Base-by-base conservation (phyloP, 306 rosid species). In the Leucaena leucocephala region DNA sequence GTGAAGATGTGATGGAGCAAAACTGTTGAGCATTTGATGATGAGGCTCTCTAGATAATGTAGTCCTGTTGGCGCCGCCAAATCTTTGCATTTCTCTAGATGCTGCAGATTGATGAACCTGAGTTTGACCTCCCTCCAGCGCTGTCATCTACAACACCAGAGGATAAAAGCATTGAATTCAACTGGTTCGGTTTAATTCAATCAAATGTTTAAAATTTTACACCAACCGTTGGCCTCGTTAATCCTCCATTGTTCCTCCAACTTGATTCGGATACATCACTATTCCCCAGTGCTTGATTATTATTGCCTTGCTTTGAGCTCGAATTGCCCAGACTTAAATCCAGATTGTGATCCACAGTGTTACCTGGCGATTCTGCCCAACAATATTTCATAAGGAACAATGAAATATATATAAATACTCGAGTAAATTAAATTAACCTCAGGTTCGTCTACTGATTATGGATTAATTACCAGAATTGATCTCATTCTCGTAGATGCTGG, bases 401-500 rank as follows among this genome's bases (percentile, higher is more conserved):
- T 48, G 17, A 27, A 27, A 19, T 5, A 66, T 79, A 42, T 19
- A 67, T 16, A 68, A 14, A 50, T 5, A 50, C 3, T 6, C 27
- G 27, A 17, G 0, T 0, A 7, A 10, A 35, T 19, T 11, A 5
- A 13, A 2, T 11, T 36, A 55, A 40, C 4, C 34, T 34, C 7
- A 10, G 27, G 6, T 11, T 22, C 36, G 57, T 5, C 45, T 50
- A 19, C 62, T 7, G 19, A 63, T 45, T 84, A 55, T 17, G 33
- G 91, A 67, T 57, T 84, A 95, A 67, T 55, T 85, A 95, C 99
- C 99, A 69, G 94, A 54, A 68, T 93, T 90, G 19, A 93, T 94
- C 86, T 93, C 99, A 12, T 74, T 86, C 46, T 95, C 90, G 63
- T 96, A 96, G 76, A 90, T 89, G 87, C 96, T 91, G 66, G 99